Evolutionary conservation across 805 yeast species (phyloP).

Genomic region (Myxozyma geophila): DNA sequence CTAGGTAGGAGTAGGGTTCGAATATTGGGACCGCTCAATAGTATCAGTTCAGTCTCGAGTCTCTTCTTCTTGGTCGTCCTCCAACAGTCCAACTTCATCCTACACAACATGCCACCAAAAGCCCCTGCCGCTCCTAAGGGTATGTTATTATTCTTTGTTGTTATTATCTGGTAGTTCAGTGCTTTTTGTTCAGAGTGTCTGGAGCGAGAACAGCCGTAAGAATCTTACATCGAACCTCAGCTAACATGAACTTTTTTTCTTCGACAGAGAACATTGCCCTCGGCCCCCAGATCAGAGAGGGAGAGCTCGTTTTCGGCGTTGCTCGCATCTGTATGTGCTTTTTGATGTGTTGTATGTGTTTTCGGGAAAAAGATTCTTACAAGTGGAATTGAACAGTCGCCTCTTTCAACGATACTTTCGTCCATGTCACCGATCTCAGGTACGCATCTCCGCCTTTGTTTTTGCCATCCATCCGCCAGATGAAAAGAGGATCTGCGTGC

Average conservation of each 20-base stretch:
- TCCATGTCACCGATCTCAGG: slow-evolving; percentile 93
- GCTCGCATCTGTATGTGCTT: slow-evolving; percentile 78
- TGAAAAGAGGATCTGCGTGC: background rate
- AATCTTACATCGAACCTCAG: background rate
- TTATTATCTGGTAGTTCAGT: background rate
- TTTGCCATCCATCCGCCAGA: background rate
- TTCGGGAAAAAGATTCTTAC: background rate
- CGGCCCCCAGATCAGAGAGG: slow-evolving; percentile 92
- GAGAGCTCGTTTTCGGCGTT: slow-evolving; percentile 99
- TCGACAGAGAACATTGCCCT: slow-evolving; percentile 52
- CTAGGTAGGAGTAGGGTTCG: slow-evolving; percentile 16
- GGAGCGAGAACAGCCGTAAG: background rate
- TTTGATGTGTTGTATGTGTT: background rate
- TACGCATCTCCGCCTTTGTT: slow-evolving; percentile 6
- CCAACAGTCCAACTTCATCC: slow-evolving; percentile 3
- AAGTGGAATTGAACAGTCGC: slow-evolving; percentile 54
- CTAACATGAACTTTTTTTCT: slow-evolving; percentile 7
- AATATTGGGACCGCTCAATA: slow-evolving; percentile 9
- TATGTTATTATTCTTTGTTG: slow-evolving; percentile 5
- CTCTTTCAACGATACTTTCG: slow-evolving; percentile 99
- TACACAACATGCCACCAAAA: slow-evolving; percentile 30
- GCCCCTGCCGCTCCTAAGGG: slow-evolving; percentile 26
- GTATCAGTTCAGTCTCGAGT: slow-evolving; percentile 5
- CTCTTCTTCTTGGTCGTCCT: background rate
- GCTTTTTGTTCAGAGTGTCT: background rate